Conservation (phyloP, 108 stramenopile genomes). For the Cyclostephanos invisitatus region DNA sequence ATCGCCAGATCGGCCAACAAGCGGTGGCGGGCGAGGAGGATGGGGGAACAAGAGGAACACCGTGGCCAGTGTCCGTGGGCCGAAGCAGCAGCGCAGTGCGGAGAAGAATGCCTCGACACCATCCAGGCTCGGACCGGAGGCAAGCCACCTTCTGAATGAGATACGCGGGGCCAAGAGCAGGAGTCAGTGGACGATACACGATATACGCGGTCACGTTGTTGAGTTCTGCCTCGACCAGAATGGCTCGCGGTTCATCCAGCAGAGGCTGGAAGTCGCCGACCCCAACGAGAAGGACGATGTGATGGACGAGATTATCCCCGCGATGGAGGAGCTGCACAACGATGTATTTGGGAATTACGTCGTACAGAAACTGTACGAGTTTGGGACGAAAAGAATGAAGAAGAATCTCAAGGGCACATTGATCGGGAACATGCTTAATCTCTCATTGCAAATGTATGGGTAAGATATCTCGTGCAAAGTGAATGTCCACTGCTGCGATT, state of each 20-base stretch:
- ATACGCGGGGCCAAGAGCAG: constrained; percentile 77
- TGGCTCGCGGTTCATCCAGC: constrained; percentile 97
- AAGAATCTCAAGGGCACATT: constrained; percentile 62
- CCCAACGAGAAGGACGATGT: constrained; percentile 80
- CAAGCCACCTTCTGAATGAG: constrained; percentile 59
- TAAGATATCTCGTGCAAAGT: constrained; percentile 29
- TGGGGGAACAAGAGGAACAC: constrained; percentile 26
- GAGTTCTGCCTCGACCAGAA: constrained; percentile 98
- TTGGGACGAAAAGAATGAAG: constrained; percentile 84
- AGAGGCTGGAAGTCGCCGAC: constrained; percentile 89
- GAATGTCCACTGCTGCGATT: not conserved
- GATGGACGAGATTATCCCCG: constrained; percentile 83
- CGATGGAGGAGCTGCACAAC: constrained; percentile 68
- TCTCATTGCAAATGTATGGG: constrained; percentile 93
- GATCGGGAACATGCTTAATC: constrained; percentile 78
- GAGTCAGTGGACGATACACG: constrained; percentile 70
- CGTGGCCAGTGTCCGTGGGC: constrained; percentile 29
- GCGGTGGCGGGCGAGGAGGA: constrained; percentile 5
- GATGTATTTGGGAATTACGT: constrained; percentile 97
- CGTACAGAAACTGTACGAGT: constrained; percentile 95
- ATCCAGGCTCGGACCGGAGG: constrained; percentile 54
- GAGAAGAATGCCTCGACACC: constrained; percentile 40
- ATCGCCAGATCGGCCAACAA: constrained; percentile 9
- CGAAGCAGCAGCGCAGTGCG: constrained; percentile 28
- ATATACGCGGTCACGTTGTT: constrained; percentile 78